These are phyloP conservation scores for Wallacemonas sp. DNA, from an alignment of 208 protist species.

Conservation along the genomic window DNA sequence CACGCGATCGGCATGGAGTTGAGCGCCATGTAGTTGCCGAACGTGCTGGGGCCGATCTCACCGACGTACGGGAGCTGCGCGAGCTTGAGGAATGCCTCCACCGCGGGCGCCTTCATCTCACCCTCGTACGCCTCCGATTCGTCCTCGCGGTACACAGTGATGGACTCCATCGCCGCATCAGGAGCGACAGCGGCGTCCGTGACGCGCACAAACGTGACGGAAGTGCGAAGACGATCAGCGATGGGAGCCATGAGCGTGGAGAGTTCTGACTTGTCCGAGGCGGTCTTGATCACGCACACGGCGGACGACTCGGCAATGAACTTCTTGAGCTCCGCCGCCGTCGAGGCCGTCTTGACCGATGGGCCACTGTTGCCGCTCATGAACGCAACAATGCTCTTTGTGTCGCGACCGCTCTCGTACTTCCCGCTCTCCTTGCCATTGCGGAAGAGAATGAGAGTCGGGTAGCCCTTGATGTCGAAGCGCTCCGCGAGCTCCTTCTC, in stretches of 20 bases:
- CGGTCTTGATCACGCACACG: constrained; percentile 60
- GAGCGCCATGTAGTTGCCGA: constrained; percentile 66
- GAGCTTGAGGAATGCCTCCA: constrained; percentile 56
- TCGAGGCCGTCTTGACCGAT: constrained; percentile 29
- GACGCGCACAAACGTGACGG: constrained; percentile 61
- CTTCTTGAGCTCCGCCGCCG: constrained; percentile 66
- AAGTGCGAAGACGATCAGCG: constrained; percentile 40
- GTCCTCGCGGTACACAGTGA: constrained; percentile 56
- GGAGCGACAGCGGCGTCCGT: constrained; percentile 50
- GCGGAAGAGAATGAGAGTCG: constrained; percentile 83
- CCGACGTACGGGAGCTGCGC: constrained; percentile 61
- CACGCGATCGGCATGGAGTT: constrained; percentile 53
- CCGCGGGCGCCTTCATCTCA: constrained; percentile 20
- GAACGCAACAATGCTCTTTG: constrained; percentile 57
- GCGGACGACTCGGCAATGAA: constrained; percentile 26
- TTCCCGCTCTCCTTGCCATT: constrained; percentile 56
- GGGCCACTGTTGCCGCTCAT: constrained; percentile 60
- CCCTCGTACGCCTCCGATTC: constrained; percentile 54
- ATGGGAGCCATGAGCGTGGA: constrained; percentile 28
- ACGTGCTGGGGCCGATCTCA: constrained; percentile 65
- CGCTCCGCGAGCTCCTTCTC: constrained; percentile 52
- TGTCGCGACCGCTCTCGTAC: constrained; percentile 71
- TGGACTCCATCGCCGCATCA: constrained; percentile 54
- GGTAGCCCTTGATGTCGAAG: constrained; percentile 80
- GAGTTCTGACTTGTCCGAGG: constrained; percentile 32